A percentile compares a stretch with the other conserved stretches of the same genome.
Conservation (phyloP, 305 asterid genomes). For the Fraxinus greggii region DNA sequence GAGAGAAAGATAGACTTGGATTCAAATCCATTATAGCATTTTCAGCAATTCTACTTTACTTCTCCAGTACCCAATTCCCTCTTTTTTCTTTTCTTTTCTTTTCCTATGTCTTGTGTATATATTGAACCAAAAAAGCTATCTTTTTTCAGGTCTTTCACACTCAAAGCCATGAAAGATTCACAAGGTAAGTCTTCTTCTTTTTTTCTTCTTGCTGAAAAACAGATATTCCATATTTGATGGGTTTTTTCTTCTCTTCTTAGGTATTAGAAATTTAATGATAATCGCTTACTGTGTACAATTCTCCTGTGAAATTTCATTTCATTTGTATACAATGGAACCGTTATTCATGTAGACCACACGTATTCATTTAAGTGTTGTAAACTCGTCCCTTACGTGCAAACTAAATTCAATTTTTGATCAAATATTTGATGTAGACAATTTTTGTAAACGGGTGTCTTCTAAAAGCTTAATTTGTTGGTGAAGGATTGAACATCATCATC, state of each 20-base stretch:
- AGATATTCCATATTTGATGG: not conserved
- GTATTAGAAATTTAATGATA: not conserved
- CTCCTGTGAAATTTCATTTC: not conserved
- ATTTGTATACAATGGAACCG: not conserved
- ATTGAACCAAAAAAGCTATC: not conserved
- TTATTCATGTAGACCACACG: not conserved
- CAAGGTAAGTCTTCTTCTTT: constrained; percentile 26
- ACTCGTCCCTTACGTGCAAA: too few species aligned
- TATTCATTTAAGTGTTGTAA: not conserved
- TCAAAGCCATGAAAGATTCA: constrained; percentile 35
- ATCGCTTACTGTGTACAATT: not conserved
- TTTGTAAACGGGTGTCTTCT: not conserved
- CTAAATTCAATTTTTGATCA: not conserved
- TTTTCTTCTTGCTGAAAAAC: not conserved
- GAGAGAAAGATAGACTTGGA: constrained; percentile 21
- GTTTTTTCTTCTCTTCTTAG: not conserved
- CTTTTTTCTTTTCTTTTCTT: constrained; percentile 11
- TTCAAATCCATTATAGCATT: constrained; percentile 23
- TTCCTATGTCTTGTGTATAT: constrained; percentile 12
- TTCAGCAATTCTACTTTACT: constrained; percentile 34
- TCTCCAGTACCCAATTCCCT: constrained; percentile 30
- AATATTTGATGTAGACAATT: not conserved
- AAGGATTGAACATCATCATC: not conserved
- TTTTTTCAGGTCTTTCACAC: not conserved
- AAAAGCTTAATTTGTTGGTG: not conserved